Evolutionary conservation across 176 grass and related monocot species (phyloP).

Genomic region (Hsuehochloa calcarea): DNA sequence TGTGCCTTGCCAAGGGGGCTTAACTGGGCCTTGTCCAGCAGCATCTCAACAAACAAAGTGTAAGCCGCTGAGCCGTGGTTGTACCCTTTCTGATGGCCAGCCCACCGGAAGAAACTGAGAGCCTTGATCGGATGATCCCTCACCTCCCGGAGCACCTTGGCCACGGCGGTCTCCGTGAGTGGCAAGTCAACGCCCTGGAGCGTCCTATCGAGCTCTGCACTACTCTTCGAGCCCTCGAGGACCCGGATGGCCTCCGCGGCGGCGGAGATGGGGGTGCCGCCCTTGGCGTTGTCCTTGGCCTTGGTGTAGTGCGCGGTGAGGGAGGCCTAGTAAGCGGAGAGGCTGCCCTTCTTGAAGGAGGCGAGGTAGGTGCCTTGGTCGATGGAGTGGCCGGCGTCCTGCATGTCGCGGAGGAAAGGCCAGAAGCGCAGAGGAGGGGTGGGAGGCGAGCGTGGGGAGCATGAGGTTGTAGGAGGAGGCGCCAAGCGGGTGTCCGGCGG

Average conservation of each 20-base stretch:
- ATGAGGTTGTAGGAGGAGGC: slow-evolving; percentile 79
- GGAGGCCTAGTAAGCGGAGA: slow-evolving; percentile 46
- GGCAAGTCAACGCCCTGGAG: slow-evolving; percentile 33
- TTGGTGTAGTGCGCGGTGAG: slow-evolving; percentile 48
- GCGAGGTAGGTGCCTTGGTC: slow-evolving; percentile 75
- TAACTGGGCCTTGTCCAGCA: slow-evolving; percentile 53
- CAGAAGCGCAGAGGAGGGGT: slow-evolving; percentile 59
- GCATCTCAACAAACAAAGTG: slow-evolving; percentile 68
- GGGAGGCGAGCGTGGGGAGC: slow-evolving; percentile 70
- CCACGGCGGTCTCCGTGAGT: slow-evolving; percentile 51
- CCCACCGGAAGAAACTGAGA: slow-evolving; percentile 78
- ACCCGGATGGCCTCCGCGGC: slow-evolving; percentile 33
- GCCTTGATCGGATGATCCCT: slow-evolving; percentile 53
- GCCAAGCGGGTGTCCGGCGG: slow-evolving; percentile 38
- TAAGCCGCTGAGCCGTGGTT: slow-evolving; percentile 50
- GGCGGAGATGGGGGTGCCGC: slow-evolving; percentile 8
- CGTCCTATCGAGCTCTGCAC: slow-evolving; percentile 32
- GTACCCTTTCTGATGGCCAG: slow-evolving; percentile 30
- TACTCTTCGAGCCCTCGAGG: slow-evolving; percentile 1
- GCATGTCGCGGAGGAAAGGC: slow-evolving; percentile 74
- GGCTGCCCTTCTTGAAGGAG: slow-evolving; percentile 68
- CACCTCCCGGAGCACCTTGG: slow-evolving; percentile 61
- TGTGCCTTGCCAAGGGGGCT: slow-evolving; percentile 60
- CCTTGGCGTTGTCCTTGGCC: slow-evolving; percentile 4
- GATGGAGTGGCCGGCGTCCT: slow-evolving; percentile 52